phyloP scores from a whole-genome alignment of 2,329 filamentous ascomycete species.

The Chrysosphaeria jannelii region DNA sequence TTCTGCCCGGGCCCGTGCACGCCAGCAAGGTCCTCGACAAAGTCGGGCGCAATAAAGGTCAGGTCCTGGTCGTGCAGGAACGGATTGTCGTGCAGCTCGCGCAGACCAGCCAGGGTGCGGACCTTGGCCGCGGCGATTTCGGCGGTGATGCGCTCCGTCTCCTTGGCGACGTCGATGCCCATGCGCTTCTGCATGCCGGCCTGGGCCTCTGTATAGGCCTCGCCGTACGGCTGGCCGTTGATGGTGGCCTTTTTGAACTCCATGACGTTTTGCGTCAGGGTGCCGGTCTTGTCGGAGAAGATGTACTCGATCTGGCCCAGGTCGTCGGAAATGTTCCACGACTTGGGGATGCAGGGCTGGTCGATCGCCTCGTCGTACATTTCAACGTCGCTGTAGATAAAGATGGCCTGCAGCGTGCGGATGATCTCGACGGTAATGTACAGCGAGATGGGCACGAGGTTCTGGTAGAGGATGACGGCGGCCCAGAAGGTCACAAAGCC shows the following conservation, averaged over 20 bases:
- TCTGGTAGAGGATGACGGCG: conserved; percentile 82
- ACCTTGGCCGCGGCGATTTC: conserved; percentile 56
- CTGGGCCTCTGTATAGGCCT: conserved; percentile 91
- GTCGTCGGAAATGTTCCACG: conserved; percentile 97
- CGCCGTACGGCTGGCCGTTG: conserved; percentile 86
- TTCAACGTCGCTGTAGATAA: conserved; percentile 83
- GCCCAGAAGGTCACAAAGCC: conserved; percentile 97
- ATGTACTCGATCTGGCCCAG: conserved; percentile 97
- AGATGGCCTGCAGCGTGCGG: conserved; percentile 71
- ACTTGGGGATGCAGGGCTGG: conserved; percentile 85
- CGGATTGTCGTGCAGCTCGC: conserved; percentile 59
- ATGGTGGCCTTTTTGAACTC: conserved; percentile 97
- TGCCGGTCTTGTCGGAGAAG: conserved; percentile 18
- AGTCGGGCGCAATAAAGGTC: conserved; percentile 80
- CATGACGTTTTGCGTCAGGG: conserved; percentile 16
- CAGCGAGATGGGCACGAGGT: conserved; percentile 90
- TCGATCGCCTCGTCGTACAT: conserved; percentile 96
- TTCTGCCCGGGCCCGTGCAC: conserved; percentile 49
- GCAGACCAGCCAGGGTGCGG: conserved; percentile 40
- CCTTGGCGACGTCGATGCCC: conserved; percentile 62
- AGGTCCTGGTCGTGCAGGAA: conserved; percentile 73
- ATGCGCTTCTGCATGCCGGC: conserved; percentile 83
- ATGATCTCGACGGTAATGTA: conserved; percentile 96
- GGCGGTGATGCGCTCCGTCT: conserved; percentile 36
- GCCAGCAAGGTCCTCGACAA: conserved; percentile 54